These are phyloP conservation scores for Eucalyptus marginata DNA, from an alignment of 345 rosid genomes.

Conservation along the genomic window DNA sequence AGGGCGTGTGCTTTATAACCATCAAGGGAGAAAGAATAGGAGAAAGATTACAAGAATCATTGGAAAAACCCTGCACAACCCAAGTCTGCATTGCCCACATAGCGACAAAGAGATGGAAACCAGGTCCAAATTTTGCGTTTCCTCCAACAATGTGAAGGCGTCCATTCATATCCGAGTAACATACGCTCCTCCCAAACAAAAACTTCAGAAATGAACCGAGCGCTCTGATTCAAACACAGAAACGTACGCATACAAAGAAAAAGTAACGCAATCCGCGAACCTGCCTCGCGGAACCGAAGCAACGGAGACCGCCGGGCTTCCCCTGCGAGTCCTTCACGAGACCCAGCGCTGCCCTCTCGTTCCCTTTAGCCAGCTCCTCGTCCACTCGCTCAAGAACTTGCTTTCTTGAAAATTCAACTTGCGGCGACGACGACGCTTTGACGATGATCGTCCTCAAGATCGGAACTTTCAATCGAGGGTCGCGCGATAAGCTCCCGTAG, in stretches of 20 bases:
- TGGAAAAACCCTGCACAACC: background rate
- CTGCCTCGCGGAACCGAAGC: constrained; percentile 81
- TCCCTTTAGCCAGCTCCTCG: constrained; percentile 53
- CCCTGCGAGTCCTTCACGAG: constrained; percentile 68
- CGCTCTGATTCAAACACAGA: background rate
- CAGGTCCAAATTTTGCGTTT: background rate
- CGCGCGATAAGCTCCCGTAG: background rate
- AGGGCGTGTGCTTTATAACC: background rate
- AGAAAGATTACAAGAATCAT: background rate
- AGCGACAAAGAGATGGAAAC: background rate
- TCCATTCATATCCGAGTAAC: background rate
- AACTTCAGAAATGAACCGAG: background rate
- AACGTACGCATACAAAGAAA: background rate
- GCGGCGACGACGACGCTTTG: background rate
- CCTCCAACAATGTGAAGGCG: background rate
- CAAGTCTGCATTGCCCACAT: background rate
- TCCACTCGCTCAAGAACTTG: constrained; percentile 54
- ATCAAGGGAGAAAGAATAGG: background rate
- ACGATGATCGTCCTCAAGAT: background rate
- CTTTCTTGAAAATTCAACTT: constrained; percentile 6
- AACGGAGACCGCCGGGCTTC: constrained; percentile 61
- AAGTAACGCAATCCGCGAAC: background rate
- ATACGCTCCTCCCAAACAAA: background rate
- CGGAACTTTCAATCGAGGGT: background rate
- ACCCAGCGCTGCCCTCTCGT: constrained; percentile 68